phyloP scores from a whole-genome alignment of 805 yeast species.

The Yamadazyma kitorensis region DNA sequence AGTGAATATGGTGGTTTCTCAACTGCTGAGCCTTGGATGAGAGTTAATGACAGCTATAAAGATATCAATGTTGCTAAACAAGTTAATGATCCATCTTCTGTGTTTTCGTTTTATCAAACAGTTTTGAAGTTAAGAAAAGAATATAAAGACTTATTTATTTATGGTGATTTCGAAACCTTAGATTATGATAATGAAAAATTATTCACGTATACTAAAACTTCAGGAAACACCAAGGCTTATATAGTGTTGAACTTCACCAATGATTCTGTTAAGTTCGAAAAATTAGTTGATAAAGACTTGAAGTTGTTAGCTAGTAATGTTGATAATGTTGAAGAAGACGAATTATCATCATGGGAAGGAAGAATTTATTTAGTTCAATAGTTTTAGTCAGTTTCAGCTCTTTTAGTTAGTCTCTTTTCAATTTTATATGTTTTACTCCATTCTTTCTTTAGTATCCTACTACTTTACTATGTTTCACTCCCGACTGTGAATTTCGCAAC shows the following conservation, averaged over 20 bases:
- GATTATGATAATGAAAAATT: slow-evolving; percentile 42
- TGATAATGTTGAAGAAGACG: slow-evolving; percentile 16
- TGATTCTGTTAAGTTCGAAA: slow-evolving; percentile 27
- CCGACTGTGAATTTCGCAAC: no score
- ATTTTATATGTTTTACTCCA: no score
- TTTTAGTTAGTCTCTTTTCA: no score
- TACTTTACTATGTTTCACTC: no score
- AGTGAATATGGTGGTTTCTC: slow-evolving; percentile 47
- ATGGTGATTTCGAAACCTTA: slow-evolving; percentile 45
- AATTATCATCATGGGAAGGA: slow-evolving; percentile 44
- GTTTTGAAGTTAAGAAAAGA: slow-evolving; percentile 43
- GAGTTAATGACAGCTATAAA: slow-evolving; percentile 47
- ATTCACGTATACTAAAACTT: slow-evolving; percentile 42
- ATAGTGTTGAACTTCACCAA: slow-evolving; percentile 44
- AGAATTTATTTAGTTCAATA: slow-evolving; percentile 42
- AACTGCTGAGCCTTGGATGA: slow-evolving; percentile 51
- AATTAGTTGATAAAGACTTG: slow-evolving; percentile 24
- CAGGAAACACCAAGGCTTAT: slow-evolving; percentile 25
- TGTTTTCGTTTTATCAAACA: slow-evolving; percentile 45
- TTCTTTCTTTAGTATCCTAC: no score
- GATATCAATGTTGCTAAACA: slow-evolving; percentile 50
- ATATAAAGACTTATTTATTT: slow-evolving; percentile 41
- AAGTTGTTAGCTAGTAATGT: slow-evolving; percentile 33
- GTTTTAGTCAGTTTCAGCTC: no score
- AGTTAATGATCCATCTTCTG: slow-evolving; percentile 43